These are phyloP conservation scores for Yamadazyma atlantica DNA, from an alignment of 1,139 yeast genomes.

Conservation along the genomic window DNA sequence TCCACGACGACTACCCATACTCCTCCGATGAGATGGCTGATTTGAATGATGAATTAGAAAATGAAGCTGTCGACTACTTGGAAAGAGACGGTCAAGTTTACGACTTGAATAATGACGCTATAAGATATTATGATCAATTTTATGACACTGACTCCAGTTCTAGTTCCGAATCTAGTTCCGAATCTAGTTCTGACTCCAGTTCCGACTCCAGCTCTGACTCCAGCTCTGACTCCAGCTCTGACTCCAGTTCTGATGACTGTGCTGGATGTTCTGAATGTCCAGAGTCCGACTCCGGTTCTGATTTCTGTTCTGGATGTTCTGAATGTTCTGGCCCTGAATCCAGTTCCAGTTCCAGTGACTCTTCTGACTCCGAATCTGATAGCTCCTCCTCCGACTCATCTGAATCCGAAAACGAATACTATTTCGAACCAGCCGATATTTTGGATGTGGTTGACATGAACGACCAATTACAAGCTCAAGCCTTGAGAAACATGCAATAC, in stretches of 20 bases:
- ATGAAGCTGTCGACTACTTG: conserved; percentile 33
- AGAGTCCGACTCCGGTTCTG: conserved; percentile 3
- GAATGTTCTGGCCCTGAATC: background rate
- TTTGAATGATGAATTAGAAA: conserved; percentile 39
- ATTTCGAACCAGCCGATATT: conserved; percentile 31
- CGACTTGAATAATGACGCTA: conserved; percentile 43
- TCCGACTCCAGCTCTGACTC: conserved; percentile 5
- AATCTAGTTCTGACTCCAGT: conserved; percentile 1
- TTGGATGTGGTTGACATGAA: conserved; percentile 36
- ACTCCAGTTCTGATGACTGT: too few species aligned
- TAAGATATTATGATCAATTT: conserved; percentile 35
- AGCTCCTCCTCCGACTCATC: conserved; percentile 6
- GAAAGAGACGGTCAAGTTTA: conserved; percentile 36
- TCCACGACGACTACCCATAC: conserved; percentile 11
- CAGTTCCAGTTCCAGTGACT: background rate
- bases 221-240: conserved; percentile 2
- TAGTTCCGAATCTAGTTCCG: conserved; percentile 13
- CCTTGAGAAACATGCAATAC: conserved; percentile 16
- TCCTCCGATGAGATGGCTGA: conserved; percentile 24
- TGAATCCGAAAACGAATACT: conserved; percentile 15
- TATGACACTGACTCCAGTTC: conserved; percentile 1
- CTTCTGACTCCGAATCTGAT: conserved; percentile 1
- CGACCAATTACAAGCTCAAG: conserved; percentile 37
- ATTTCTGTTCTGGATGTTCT: conserved; percentile 2
- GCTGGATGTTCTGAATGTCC: background rate